Evolutionary conservation across 148 eudicot genomes (phyloP).

Genomic region (Rhododendron mucronatum): DNA sequence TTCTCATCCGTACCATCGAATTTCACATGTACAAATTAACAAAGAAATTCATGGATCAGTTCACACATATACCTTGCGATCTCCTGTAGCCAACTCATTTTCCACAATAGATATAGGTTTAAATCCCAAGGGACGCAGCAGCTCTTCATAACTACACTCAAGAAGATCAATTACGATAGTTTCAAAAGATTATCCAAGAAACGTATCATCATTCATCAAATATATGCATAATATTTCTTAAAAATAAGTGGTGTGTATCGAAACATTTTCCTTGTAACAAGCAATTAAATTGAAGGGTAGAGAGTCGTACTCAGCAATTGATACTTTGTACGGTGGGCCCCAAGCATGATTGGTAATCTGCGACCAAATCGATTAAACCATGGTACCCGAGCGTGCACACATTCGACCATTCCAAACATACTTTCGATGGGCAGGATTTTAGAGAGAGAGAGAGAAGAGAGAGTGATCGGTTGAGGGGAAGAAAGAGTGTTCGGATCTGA

Average conservation of each 20-base stretch:
- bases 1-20: too few species aligned
- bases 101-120: conserved; percentile 47
- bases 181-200: neutral
- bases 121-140: conserved; percentile 55
- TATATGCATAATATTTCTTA: too few species aligned
- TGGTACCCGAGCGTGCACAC: too few species aligned
- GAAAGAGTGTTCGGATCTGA: too few species aligned
- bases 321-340: conserved; percentile 70
- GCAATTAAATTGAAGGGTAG: neutral
- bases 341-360: conserved; percentile 78
- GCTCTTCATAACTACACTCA: conserved; percentile 59
- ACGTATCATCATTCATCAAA: neutral
- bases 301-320: conserved; percentile 50
- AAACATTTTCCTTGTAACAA: neutral
- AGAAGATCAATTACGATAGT: neutral
- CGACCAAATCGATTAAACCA: neutral
- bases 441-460: too few species aligned
- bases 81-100: conserved; percentile 57
- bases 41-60: neutral
- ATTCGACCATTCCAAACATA: too few species aligned
- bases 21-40: too few species aligned
- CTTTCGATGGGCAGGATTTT: too few species aligned
- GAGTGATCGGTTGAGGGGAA: too few species aligned
- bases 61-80: conserved; percentile 44
- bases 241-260: too few species aligned